Conservation (phyloP, 495 filamentous ascomycete species). For the Aspergillus cristatus region DNA sequence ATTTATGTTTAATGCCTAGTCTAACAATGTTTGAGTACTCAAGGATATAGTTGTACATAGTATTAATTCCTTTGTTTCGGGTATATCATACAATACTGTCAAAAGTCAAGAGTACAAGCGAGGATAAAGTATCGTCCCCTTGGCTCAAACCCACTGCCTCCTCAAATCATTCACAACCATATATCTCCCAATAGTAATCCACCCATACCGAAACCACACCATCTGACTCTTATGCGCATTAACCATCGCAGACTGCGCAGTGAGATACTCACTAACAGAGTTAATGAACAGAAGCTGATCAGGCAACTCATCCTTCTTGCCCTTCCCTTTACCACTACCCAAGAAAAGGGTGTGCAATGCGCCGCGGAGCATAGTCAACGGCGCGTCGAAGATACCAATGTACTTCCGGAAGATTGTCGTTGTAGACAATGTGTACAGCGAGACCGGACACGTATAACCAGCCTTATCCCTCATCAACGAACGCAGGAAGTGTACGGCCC, state of each 20-base stretch:
- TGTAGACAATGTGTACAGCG: conserved; percentile 72
- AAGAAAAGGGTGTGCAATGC: conserved; percentile 30
- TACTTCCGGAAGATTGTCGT: conserved; percentile 73
- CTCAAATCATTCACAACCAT: conserved; percentile 91
- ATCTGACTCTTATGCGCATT: conserved; percentile 88
- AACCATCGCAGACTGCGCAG: conserved; percentile 78
- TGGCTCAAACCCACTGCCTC: conserved; percentile 45
- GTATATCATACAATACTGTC: too few relatives aligned
- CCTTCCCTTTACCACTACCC: conserved; percentile 10
- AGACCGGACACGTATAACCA: conserved; percentile 64
- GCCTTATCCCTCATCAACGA: conserved; percentile 49
- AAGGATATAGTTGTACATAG: too few relatives aligned
- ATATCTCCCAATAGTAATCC: conserved; percentile 84
- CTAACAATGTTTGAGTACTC: too few relatives aligned
- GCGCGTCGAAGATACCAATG: conserved; percentile 60
- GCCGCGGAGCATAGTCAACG: conserved; percentile 47
- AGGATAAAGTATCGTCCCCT: too few relatives aligned
- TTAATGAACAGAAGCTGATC: conserved; percentile 60
- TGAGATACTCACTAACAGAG: conserved; percentile 47
- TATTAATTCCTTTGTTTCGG: too few relatives aligned
- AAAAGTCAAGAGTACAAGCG: too few relatives aligned
- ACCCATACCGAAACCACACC: conserved; percentile 96
- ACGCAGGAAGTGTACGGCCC: conserved; percentile 63
- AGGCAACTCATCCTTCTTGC: conserved; percentile 34
- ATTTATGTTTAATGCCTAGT: too few relatives aligned